Evolutionary conservation across 441 rosid genomes (phyloP), one percentile per base, ranked within the genome.

Genomic region (Raphanus hybrid): DNA sequence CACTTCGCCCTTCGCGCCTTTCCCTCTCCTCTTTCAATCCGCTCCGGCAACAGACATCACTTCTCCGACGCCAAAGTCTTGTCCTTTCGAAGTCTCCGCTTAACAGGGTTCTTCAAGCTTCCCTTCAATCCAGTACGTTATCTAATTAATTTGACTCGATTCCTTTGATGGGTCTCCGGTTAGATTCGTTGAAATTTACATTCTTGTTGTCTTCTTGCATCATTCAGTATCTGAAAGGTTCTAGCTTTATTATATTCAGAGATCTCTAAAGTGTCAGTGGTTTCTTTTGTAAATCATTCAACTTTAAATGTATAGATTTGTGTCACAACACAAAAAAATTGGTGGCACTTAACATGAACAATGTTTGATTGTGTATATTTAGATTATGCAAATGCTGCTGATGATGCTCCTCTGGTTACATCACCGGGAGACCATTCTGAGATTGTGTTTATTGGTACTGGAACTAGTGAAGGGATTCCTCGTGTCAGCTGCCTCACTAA

Each of bases 381-480:
- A 74, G 84, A 16, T 16, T 16, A 16, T 16, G 18, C 18, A 16
- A 16, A 16, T 16, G 18, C 18, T 16, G 18, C 18, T 16, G 18
- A 16, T 16, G 18, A 16, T 16, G 18, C 18, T 16, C 18, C 18
- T 16, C 18, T 16, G 18, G 18, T 16, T 16, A 16, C 18, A 16
- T 16, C 18, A 71, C 73, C 81, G 1, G 15, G 68, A 48, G 85
- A 82, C 55, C 85, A 71, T 67, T 85, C 93, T 12, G 90, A 91
- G 85, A 88, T 92, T 26, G 78, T 91, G 55, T 90, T 92, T 77
- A 68, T 92, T 76, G 96, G 97, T 26, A 90, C 96, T 11, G 96
- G 98, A 82, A 92, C 97, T 7, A 91, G 97, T 70, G 97, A 92
- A 88, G 97, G 97, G 73, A 89, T 94, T 78, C 97, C 97, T 35